These are phyloP conservation scores for Boletus speciosus DNA, from an alignment of 768 basidiomycete genomes.

Conservation along the genomic window DNA sequence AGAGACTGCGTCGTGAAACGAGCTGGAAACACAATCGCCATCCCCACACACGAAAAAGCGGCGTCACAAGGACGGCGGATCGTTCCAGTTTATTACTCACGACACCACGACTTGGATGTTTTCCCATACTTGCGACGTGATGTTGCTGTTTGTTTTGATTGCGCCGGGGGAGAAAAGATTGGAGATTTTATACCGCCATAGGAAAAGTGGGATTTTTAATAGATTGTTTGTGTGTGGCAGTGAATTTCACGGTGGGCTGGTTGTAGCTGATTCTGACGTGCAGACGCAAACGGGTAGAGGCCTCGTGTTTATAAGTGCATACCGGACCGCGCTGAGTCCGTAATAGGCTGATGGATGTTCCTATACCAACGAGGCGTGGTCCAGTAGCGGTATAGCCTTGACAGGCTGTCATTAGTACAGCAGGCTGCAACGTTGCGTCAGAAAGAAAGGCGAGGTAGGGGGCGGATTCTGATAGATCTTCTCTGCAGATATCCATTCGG, in stretches of 20 bases:
- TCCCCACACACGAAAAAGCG: neutral
- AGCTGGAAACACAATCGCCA: neutral
- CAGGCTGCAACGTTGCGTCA: slow-evolving; percentile 18
- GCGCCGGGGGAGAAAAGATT: neutral
- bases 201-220: neutral
- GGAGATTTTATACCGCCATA: neutral
- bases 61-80: neutral
- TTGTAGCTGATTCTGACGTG: slow-evolving; percentile 6
- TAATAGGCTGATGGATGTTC: neutral
- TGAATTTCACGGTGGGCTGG: neutral
- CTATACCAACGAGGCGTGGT: slow-evolving; percentile 14
- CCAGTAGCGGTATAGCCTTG: slow-evolving; percentile 23
- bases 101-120: neutral
- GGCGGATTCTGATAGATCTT: slow-evolving; percentile 11
- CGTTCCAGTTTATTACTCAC: slow-evolving; percentile 6
- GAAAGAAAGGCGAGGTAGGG: neutral
- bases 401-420: slow-evolving; percentile 21
- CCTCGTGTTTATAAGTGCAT: slow-evolving; percentile 4
- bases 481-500: neutral
- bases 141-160: slow-evolving; percentile 9
- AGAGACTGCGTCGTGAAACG: slow-evolving; percentile 7
- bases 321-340: slow-evolving; percentile 5
- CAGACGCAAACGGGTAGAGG: neutral
- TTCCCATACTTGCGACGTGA: neutral
- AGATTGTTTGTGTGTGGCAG: neutral